A percentile compares a stretch with the other conserved stretches of the same genome.
Conservation (phyloP, 129 eudicot genomes). For the Mikania micrantha region DNA sequence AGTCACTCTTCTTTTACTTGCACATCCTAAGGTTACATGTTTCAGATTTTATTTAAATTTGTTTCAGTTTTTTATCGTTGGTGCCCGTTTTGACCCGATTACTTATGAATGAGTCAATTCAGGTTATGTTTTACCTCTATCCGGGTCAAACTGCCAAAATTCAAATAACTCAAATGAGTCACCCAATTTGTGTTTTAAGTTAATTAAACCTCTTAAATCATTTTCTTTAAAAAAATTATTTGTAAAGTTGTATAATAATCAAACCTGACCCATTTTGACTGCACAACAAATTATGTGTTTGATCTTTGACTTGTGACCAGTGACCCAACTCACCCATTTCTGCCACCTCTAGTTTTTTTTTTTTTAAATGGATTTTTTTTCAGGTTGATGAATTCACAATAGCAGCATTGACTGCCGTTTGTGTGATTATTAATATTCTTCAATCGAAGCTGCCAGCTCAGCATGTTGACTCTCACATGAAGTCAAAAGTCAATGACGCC, state of each 20-base stretch:
- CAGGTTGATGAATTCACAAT: slow-evolving; percentile 68
- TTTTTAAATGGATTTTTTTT: slow-evolving; percentile 5
- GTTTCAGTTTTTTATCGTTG: too few relatives aligned
- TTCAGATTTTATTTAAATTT: too few relatives aligned
- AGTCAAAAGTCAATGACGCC: slow-evolving; percentile 32
- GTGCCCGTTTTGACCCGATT: background rate
- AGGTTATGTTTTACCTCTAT: background rate
- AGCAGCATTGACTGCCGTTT: slow-evolving; percentile 52
- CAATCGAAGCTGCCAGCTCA: slow-evolving; percentile 41
- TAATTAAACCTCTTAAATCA: background rate
- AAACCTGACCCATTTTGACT: background rate
- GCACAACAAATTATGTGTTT: background rate
- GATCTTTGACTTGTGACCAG: too few relatives aligned
- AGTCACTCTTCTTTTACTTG: slow-evolving; percentile 43
- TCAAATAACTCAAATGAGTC: background rate
- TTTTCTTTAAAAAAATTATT: background rate
- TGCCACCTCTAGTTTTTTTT: background rate
- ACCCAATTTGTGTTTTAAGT: background rate
- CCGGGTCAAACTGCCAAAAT: background rate
- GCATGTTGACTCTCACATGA: background rate
- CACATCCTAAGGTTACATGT: slow-evolving; percentile 45
- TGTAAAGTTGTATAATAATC: background rate
- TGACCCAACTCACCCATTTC: background rate
- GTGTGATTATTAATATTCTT: slow-evolving; percentile 45
- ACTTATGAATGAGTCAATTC: background rate